These are phyloP conservation scores for Eleusine indica DNA, from an alignment of 176 grass and related monocot genomes.

Conservation along the genomic window DNA sequence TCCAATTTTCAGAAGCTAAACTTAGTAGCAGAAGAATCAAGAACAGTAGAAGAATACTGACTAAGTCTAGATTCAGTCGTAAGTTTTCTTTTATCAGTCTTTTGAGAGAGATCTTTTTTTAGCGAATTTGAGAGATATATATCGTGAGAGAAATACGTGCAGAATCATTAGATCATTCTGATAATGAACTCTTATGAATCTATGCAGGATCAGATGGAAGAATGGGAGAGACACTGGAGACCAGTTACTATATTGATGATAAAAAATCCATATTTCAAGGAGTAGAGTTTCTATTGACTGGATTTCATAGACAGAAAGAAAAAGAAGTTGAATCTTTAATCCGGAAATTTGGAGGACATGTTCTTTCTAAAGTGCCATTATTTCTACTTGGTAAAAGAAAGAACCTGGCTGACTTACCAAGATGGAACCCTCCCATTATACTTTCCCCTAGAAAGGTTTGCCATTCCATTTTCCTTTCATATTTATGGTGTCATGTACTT, in stretches of 20 bases:
- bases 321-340: slow-evolving; percentile 73
- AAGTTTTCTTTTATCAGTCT: slow-evolving; percentile 52
- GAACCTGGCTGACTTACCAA: slow-evolving; percentile 43
- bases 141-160: background rate
- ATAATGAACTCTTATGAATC: slow-evolving; percentile 20
- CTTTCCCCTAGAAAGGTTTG: slow-evolving; percentile 87
- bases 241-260: slow-evolving; percentile 27
- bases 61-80: slow-evolving; percentile 53
- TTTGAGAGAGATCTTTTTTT: background rate
- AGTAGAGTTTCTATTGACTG: slow-evolving; percentile 87
- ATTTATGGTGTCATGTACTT: background rate
- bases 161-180: slow-evolving; percentile 29
- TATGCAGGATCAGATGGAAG: slow-evolving; percentile 50
- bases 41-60: slow-evolving; percentile 41
- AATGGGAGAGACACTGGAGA: slow-evolving; percentile 25
- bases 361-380: slow-evolving; percentile 72
- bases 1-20: slow-evolving; percentile 62
- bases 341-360: slow-evolving; percentile 62
- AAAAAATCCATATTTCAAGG: slow-evolving; percentile 73
- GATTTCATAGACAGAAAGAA: slow-evolving; percentile 69
- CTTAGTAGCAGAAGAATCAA: slow-evolving; percentile 43
- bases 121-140: background rate
- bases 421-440: slow-evolving; percentile 68
- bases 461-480: slow-evolving; percentile 14
- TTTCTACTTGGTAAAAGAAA: slow-evolving; percentile 58